Percentiles rank a stretch among this genome's conserved stretches.
Conservation (phyloP, 495 filamentous ascomycete genomes). For the Lophium mytilinum region DNA sequence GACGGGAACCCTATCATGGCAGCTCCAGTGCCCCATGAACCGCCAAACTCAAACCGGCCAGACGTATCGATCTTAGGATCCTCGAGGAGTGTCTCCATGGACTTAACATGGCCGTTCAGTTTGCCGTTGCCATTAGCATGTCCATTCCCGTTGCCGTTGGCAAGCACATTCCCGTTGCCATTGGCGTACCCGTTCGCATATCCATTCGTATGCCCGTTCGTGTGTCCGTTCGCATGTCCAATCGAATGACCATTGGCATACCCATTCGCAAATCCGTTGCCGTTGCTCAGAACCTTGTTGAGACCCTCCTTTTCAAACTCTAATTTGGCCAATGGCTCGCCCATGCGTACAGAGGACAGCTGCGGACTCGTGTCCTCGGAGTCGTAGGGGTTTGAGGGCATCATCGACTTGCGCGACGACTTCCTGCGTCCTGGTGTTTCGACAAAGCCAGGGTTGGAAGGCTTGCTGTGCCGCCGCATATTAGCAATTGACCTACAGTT, state of each 20-base stretch:
- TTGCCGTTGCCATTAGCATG: slow-evolving; percentile 15
- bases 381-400: slow-evolving; percentile 12
- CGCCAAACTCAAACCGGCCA: slow-evolving; percentile 82
- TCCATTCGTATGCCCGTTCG: slow-evolving; percentile 23
- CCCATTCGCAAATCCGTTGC: slow-evolving; percentile 13
- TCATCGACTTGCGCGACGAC: slow-evolving; percentile 29
- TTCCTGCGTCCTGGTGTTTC: slow-evolving; percentile 35
- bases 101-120: slow-evolving; percentile 1
- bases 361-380: slow-evolving; percentile 12
- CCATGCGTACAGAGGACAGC: neutral
- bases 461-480: slow-evolving; percentile 25
- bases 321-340: slow-evolving; percentile 2
- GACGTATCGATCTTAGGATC: slow-evolving; percentile 76
- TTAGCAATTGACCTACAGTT: neutral
- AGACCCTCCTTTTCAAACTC: neutral
- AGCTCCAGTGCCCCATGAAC: slow-evolving; percentile 60
- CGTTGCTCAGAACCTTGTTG: neutral
- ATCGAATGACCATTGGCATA: slow-evolving; percentile 17
- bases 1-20: slow-evolving; percentile 91
- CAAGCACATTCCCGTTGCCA: slow-evolving; percentile 3
- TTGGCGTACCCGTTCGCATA: neutral
- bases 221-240: slow-evolving; percentile 12
- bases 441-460: slow-evolving; percentile 36
- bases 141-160: slow-evolving; percentile 3
- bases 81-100: neutral